Evolutionary conservation across 2,329 filamentous ascomycete genomes (phyloP).

Genomic region (Huntiella omanensis): DNA sequence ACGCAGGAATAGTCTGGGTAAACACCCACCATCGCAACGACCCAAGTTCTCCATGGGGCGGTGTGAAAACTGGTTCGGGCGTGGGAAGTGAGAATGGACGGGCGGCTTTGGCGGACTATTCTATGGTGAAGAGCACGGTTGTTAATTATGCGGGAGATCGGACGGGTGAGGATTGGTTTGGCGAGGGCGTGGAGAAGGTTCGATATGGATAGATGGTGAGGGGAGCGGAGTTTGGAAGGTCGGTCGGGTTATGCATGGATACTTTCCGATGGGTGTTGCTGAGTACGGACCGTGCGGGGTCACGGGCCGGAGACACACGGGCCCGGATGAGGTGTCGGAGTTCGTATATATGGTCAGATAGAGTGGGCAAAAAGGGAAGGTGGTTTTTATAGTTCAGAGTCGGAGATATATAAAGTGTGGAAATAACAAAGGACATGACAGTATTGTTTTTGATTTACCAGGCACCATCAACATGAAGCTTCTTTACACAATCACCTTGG

Average conservation of each 20-base stretch:
- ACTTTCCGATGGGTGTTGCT: background rate
- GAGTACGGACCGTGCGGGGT: background rate
- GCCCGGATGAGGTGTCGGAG: no score
- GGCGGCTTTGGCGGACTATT: slow-evolving; percentile 42
- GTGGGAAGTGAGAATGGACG: slow-evolving; percentile 56
- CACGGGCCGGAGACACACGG: no score
- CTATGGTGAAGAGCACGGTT: slow-evolving; percentile 44
- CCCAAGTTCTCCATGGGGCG: slow-evolving; percentile 52
- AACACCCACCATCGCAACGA: slow-evolving; percentile 52
- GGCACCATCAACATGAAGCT: no score
- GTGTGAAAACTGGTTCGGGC: slow-evolving; percentile 40
- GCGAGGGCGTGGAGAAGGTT: slow-evolving; percentile 34
- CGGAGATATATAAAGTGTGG: no score
- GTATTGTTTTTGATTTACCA: no score
- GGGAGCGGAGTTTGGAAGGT: no score
- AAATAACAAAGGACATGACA: no score
- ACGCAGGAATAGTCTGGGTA: slow-evolving; percentile 42
- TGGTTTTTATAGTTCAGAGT: no score
- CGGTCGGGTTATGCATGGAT: background rate
- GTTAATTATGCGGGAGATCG: slow-evolving; percentile 46
- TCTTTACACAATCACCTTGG: no score
- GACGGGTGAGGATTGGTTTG: slow-evolving; percentile 48
- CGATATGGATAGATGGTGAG: slow-evolving; percentile 4
- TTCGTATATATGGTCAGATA: no score
- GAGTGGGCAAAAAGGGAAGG: no score